Evolutionary conservation across 306 rosid genomes (phyloP).

Genomic region (Purshia tridentata): DNA sequence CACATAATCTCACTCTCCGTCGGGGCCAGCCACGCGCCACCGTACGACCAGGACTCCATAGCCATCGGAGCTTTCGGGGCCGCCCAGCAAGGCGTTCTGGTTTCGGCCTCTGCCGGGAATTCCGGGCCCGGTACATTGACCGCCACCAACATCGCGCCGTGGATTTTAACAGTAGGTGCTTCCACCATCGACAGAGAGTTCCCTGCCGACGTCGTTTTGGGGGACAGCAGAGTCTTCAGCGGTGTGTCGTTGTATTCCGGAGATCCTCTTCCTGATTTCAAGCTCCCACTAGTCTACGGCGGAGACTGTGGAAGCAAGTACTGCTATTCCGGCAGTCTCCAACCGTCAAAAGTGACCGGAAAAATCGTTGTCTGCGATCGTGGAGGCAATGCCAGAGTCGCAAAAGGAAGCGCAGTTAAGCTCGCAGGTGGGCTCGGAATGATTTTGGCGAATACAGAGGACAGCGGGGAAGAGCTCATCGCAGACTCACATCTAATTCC

Average conservation of each 20-base stretch:
- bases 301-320: slow-evolving; percentile 53
- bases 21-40: slow-evolving; percentile 54
- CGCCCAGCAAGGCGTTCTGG: slow-evolving; percentile 55
- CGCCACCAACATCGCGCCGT: slow-evolving; percentile 81
- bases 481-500: slow-evolving; percentile 81
- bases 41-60: slow-evolving; percentile 63
- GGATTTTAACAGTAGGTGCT: slow-evolving; percentile 89
- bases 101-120: slow-evolving; percentile 84
- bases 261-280: slow-evolving; percentile 36
- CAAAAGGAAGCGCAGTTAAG: slow-evolving; percentile 74
- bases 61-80: slow-evolving; percentile 84
- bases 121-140: slow-evolving; percentile 69
- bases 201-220: slow-evolving; percentile 70
- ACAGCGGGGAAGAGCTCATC: slow-evolving; percentile 72
- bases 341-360: slow-evolving; percentile 52
- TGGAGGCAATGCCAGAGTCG: slow-evolving; percentile 83
- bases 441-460: slow-evolving; percentile 60
- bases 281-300: slow-evolving; percentile 66
- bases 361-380: slow-evolving; percentile 89
- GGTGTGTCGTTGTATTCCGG: slow-evolving; percentile 81
- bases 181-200: slow-evolving; percentile 81
- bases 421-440: slow-evolving; percentile 70
- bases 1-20: slow-evolving; percentile 81
- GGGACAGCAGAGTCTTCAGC: slow-evolving; percentile 48
- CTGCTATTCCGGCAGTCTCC: slow-evolving; percentile 45